Conservation (phyloP, 805 yeast species). For the Lipomyces sp. region DNA sequence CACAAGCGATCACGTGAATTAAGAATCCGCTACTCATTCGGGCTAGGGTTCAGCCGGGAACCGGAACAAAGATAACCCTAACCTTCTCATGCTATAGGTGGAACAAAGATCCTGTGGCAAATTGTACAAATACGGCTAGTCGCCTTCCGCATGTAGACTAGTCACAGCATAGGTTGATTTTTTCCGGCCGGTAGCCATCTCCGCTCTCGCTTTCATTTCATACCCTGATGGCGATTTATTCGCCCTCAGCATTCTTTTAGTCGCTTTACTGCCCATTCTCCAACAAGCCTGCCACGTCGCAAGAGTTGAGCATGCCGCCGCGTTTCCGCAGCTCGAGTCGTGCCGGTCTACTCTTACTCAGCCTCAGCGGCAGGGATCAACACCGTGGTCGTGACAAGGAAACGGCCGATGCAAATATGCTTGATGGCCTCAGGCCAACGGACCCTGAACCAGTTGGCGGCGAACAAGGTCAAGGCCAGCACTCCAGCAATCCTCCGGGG, state of each 20-base stretch:
- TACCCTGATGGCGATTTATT: not conserved
- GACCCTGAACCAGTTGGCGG: not conserved
- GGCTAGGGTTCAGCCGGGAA: not conserved
- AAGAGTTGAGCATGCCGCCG: conserved; percentile 4
- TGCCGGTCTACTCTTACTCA: conserved; percentile 1
- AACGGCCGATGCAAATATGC: not conserved
- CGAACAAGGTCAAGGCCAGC: not conserved
- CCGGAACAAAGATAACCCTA: too few relatives aligned
- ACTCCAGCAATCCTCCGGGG: not conserved
- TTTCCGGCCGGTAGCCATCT: not conserved
- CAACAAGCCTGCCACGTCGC: not conserved
- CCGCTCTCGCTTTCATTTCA: not conserved
- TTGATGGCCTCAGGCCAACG: not conserved
- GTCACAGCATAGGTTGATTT: not conserved
- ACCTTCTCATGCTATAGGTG: too few relatives aligned
- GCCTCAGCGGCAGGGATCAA: not conserved
- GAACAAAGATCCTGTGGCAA: not conserved
- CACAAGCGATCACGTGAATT: not conserved
- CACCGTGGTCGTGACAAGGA: conserved; percentile 3
- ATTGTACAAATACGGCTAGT: not conserved
- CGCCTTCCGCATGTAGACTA: not conserved
- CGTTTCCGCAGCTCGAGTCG: conserved; percentile 12
- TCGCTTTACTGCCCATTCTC: not conserved
- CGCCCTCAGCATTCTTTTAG: not conserved
- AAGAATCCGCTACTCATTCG: not conserved